Conservation (phyloP, 2,329 filamentous ascomycete genomes). For the Metarhizium anisopliae region DNA sequence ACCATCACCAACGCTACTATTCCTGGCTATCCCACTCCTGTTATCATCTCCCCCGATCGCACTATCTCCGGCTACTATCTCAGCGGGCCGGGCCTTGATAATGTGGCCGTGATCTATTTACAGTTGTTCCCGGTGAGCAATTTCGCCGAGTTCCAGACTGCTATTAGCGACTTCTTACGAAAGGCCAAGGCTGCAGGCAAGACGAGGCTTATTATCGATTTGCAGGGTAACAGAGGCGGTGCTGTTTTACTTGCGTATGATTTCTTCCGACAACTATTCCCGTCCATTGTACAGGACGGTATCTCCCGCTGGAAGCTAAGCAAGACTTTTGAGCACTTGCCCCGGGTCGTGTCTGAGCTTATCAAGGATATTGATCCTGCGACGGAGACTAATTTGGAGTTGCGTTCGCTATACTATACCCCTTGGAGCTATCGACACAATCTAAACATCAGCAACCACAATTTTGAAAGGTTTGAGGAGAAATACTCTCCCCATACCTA, state of each 20-base stretch:
- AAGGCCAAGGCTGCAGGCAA: conserved; percentile 37
- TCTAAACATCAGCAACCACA: conserved; percentile 36
- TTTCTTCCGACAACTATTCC: conserved; percentile 48
- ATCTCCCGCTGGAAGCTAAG: conserved; percentile 30
- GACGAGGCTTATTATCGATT: conserved; percentile 45
- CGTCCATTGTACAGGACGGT: conserved; percentile 24
- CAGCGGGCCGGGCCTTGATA: conserved; percentile 22
- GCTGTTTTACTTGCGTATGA: conserved; percentile 52
- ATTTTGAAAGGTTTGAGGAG: conserved; percentile 39
- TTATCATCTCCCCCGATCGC: conserved; percentile 15
- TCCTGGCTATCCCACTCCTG: conserved; percentile 20
- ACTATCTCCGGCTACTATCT: conserved; percentile 24
- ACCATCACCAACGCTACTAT: neutral
- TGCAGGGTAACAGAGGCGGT: conserved; percentile 43
- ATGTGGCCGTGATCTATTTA: conserved; percentile 21
- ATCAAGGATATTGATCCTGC: conserved; percentile 35
- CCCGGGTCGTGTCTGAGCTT: conserved; percentile 34
- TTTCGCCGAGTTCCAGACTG: conserved; percentile 24
- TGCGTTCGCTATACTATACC: conserved; percentile 34
- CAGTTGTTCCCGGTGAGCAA: conserved; percentile 17
- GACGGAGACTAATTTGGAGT: conserved; percentile 25
- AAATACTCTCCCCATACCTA: conserved; percentile 31
- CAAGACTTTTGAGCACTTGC: conserved; percentile 33
- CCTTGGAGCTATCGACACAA: conserved; percentile 43
- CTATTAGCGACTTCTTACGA: conserved; percentile 24